Evolutionary conservation across 2,329 filamentous ascomycete species (phyloP), one percentile per base, ranked within the genome.

Genomic region (Orbilia ellipsospora): DNA sequence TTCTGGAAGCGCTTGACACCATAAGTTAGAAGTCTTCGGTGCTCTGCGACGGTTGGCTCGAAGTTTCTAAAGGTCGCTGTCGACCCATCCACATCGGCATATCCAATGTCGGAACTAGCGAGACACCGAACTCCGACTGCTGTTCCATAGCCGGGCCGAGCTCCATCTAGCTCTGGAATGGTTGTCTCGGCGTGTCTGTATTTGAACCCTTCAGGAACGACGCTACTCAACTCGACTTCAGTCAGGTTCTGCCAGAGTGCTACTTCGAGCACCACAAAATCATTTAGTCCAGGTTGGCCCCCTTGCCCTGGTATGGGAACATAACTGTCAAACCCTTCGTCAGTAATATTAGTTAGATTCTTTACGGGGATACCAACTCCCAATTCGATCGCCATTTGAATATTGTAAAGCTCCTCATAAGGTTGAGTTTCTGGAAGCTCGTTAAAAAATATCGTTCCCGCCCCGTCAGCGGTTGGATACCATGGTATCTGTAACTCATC

Each of bases 81-180:
- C 1, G 26, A 28, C 1, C 62, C 62, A 18, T 65, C 52, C 3
- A 65, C 13, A 23, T 56, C 23, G 10, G 62, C 62, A 36, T n/a
- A 65, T 36, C 62, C 62, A 15, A 50, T 36, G 18, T 65, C 40
- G 1, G 62, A 65, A 56, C 31, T 48, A 13, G 62, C 62, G 23
- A 56, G 56, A 36, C 62, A 65, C 6, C 62, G 62, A 20, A 50
- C 55, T 1, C 62, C 62, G 36, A 65, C 18, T 1, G 62, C 62
- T n/a, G n/a, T n/a, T 5, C 23, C 51, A 20, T 13, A 10, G n/a
- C 20, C 20, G 8, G 1, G 0, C 4, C 16, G 8, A 16, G 18
- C 31, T 5, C 45, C 45, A 10, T 16, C 8, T 16, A 50, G n/a
- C 8, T 50, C 45, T 16, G 8, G 45, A 5, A 50, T 10, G 10